Evolutionary conservation across 805 yeast species (phyloP).

Genomic region (Sugiyamaella valdiviana): DNA sequence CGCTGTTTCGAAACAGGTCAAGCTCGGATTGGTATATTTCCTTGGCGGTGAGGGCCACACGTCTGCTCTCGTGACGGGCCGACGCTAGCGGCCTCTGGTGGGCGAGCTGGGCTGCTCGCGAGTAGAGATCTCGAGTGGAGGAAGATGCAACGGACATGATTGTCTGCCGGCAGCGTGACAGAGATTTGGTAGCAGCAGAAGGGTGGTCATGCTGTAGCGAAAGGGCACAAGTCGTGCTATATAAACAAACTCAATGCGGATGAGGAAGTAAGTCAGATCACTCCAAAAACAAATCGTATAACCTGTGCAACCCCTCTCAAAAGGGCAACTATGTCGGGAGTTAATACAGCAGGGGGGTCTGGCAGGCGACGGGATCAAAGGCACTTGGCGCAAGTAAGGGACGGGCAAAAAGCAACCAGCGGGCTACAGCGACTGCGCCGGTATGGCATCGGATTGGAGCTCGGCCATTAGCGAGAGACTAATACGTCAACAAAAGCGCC

Average conservation of each 20-base stretch:
- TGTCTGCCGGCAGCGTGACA: neutral
- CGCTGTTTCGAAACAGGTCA: conserved; percentile 2
- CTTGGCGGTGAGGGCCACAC: neutral
- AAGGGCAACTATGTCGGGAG: neutral
- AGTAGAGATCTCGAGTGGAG: neutral
- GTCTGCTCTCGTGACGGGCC: neutral
- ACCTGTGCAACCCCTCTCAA: neutral
- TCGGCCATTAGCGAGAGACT: neutral
- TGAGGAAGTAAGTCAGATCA: neutral
- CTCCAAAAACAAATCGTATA: neutral
- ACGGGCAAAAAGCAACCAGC: neutral
- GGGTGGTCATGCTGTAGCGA: neutral
- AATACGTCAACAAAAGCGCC: neutral
- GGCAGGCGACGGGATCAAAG: neutral
- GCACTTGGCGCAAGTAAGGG: no score
- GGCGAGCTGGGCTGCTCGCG: neutral
- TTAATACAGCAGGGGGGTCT: neutral
- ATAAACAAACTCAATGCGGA: neutral
- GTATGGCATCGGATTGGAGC: neutral
- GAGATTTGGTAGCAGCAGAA: neutral
- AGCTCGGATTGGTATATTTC: neutral
- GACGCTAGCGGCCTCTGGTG: neutral
- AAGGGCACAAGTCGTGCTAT: neutral
- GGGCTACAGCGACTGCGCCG: no score
- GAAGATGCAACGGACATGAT: neutral